A percentile compares a stretch with the other conserved stretches of the same genome.
phyloP scores from a whole-genome alignment of 768 basidiomycete species.

The Termitomyces sp. region DNA sequence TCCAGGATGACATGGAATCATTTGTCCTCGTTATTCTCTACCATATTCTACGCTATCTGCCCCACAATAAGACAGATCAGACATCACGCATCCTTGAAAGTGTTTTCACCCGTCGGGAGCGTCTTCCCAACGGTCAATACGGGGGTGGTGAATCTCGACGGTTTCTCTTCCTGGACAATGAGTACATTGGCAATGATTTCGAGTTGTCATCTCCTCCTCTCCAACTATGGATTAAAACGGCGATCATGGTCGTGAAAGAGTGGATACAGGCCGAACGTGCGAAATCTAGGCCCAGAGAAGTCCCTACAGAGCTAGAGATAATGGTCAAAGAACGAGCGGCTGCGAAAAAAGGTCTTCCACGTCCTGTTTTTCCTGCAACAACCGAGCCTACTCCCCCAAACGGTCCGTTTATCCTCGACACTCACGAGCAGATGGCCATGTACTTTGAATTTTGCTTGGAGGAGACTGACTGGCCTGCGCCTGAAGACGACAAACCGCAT shows the following conservation, averaged over 20 bases:
- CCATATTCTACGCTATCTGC: too few relatives aligned
- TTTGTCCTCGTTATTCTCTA: constrained; percentile 9
- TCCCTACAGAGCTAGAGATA: not conserved
- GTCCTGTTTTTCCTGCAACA: not conserved
- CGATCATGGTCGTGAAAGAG: too few relatives aligned
- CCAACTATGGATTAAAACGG: too few relatives aligned
- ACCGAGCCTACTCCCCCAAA: too few relatives aligned
- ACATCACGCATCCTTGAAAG: not conserved
- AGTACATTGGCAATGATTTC: too few relatives aligned
- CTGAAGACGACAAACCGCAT: not conserved
- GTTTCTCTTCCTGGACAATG: too few relatives aligned
- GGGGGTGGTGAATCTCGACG: too few relatives aligned
- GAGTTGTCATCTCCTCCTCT: too few relatives aligned
- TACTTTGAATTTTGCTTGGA: not conserved
- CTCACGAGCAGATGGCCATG: not conserved
- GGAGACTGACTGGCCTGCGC: not conserved
- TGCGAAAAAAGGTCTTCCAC: not conserved
- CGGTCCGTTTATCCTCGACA: not conserved
- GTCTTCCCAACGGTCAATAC: too few relatives aligned
- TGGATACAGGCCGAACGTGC: too few relatives aligned
- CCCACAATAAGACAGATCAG: too few relatives aligned
- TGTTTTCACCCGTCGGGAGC: not conserved
- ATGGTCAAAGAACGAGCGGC: not conserved
- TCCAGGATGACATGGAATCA: constrained; percentile 9
- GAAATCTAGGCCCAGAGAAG: too few relatives aligned